phyloP scores from a whole-genome alignment of 805 yeast species.

The Wickerhamiella brachini region DNA sequence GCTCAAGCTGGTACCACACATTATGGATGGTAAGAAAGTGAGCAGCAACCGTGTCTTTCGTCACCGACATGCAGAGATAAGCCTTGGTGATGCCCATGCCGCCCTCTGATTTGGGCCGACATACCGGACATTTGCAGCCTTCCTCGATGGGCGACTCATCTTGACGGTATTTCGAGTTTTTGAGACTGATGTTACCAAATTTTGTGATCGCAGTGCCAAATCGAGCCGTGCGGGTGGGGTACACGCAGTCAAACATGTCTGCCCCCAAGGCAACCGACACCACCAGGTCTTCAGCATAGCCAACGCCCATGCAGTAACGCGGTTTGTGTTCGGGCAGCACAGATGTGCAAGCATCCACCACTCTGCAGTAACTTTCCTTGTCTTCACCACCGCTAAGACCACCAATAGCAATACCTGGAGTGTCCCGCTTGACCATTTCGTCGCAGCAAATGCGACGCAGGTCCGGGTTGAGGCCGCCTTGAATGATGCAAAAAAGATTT shows the following conservation, averaged over 20 bases:
- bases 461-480: slow-evolving; percentile 32
- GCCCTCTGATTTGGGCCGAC: slow-evolving; percentile 23
- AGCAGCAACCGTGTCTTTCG: slow-evolving; percentile 33
- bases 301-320: slow-evolving; percentile 35
- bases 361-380: slow-evolving; percentile 28
- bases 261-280: slow-evolving; percentile 35
- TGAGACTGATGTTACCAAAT: slow-evolving; percentile 25
- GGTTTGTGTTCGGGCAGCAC: slow-evolving; percentile 30
- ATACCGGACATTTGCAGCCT: slow-evolving; percentile 30
- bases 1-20: slow-evolving; percentile 30
- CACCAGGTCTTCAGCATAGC: slow-evolving; percentile 34
- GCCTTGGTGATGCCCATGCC: slow-evolving; percentile 29
- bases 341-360: slow-evolving; percentile 29
- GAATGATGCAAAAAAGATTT: slow-evolving; percentile 32
- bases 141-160: slow-evolving; percentile 28
- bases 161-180: slow-evolving; percentile 24
- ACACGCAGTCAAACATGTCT: slow-evolving; percentile 34
- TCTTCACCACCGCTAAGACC: slow-evolving; percentile 36
- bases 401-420: slow-evolving; percentile 36
- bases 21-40: slow-evolving; percentile 32
- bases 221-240: slow-evolving; percentile 32
- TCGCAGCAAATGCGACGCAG: slow-evolving; percentile 28
- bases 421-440: slow-evolving; percentile 31
- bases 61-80: slow-evolving; percentile 24
- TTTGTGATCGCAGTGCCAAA: slow-evolving; percentile 33